Evolutionary conservation across 208 protist genomes (phyloP).

Genomic region (Trypanosoma congolense): DNA sequence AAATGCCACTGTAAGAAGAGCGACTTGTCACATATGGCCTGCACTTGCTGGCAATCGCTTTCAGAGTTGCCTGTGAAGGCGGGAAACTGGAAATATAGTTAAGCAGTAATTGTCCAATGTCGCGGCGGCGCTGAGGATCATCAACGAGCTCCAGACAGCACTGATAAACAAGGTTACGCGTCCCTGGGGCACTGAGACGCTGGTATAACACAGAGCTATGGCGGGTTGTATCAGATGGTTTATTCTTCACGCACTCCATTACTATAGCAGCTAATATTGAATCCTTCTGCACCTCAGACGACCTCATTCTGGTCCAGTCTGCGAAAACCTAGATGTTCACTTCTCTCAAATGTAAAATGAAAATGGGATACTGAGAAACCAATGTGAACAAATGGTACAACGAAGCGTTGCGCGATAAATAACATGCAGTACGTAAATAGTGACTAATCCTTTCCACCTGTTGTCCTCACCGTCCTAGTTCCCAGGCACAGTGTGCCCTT

Average conservation of each 20-base stretch:
- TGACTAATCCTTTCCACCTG: not conserved
- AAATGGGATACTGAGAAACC: not conserved
- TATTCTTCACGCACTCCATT: conserved; percentile 29
- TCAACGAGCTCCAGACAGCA: conserved; percentile 64
- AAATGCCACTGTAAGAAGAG: conserved; percentile 21
- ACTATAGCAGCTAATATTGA: conserved; percentile 24
- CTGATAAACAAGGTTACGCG: conserved; percentile 57
- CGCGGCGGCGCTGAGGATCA: conserved; percentile 48
- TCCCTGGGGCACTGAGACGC: conserved; percentile 39
- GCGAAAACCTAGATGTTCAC: not conserved
- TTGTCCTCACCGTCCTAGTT: not conserved
- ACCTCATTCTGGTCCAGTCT: conserved; percentile 15
- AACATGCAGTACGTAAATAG: too few relatives aligned
- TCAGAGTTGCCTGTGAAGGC: conserved; percentile 42
- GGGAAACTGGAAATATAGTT: conserved; percentile 67
- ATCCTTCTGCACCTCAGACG: conserved; percentile 24
- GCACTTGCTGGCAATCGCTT: conserved; percentile 29
- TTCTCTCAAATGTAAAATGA: not conserved
- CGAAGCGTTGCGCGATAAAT: too few relatives aligned
- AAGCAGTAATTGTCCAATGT: conserved; percentile 59
- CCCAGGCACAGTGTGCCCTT: not conserved
- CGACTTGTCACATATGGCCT: conserved; percentile 13
- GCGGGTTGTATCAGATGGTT: conserved; percentile 5
- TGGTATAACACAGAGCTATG: conserved; percentile 21
- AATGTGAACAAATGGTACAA: conserved; percentile 9